Conservation (phyloP, 179 eudicot species). For the Silene noctiflora region DNA sequence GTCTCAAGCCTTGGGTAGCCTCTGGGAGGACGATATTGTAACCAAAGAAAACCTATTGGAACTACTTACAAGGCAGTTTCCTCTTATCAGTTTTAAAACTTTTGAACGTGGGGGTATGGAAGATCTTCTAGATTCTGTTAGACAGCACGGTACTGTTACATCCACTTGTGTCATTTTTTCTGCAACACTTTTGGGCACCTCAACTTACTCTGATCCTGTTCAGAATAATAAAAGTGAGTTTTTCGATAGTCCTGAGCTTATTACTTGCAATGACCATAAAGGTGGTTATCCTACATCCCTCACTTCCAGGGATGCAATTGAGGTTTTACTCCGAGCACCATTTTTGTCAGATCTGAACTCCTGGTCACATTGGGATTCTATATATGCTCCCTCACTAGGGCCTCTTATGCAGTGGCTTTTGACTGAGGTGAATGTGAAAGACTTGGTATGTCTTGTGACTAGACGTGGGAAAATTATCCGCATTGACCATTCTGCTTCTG, state of each 20-base stretch:
- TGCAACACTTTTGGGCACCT: conserved; percentile 49
- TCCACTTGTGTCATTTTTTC: conserved; percentile 62
- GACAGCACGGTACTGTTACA: conserved; percentile 32
- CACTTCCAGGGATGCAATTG: conserved; percentile 61
- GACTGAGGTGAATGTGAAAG: conserved; percentile 57
- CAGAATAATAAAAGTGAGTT: conserved; percentile 25
- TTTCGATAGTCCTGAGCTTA: conserved; percentile 23
- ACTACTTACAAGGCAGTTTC: conserved; percentile 72
- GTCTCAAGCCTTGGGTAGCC: conserved; percentile 66
- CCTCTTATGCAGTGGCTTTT: conserved; percentile 74
- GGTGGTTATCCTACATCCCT: conserved; percentile 32
- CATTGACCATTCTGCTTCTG: conserved; percentile 64
- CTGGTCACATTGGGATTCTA: conserved; percentile 85
- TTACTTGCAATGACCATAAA: conserved; percentile 20
- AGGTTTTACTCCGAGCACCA: conserved; percentile 65
- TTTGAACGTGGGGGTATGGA: conserved; percentile 32
- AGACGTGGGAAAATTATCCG: conserved; percentile 68
- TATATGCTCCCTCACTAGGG: conserved; percentile 83
- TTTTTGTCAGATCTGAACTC: conserved; percentile 62
- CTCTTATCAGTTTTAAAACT: conserved; percentile 51
- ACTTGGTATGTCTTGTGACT: conserved; percentile 64
- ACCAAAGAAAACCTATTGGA: conserved; percentile 50
- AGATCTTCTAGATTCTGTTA: conserved; percentile 32
- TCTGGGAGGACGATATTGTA: conserved; percentile 48
- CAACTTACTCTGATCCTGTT: conserved; percentile 23